A percentile compares a stretch with the other conserved stretches of the same genome.
These are phyloP conservation scores for Nicotiana benthamiana DNA, from an alignment of 257 asterid genomes.

Conservation along the genomic window DNA sequence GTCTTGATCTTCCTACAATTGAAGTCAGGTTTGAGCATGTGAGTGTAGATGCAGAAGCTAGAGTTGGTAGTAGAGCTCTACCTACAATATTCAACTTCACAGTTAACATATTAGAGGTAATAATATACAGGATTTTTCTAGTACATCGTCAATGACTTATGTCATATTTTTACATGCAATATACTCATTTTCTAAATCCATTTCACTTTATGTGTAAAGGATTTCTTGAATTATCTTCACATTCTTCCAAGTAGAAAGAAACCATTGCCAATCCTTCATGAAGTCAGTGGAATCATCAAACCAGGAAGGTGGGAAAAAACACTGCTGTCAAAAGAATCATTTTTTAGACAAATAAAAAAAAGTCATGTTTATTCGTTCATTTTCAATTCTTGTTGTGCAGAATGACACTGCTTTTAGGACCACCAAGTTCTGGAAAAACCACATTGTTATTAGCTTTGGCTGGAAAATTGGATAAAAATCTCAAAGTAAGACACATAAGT, in stretches of 20 bases:
- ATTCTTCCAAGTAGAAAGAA: constrained; percentile 62
- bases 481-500: constrained; percentile 39
- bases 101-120: constrained; percentile 71
- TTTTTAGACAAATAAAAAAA: background rate
- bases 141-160: background rate
- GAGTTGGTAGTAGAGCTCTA: constrained; percentile 76
- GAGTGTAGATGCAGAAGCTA: constrained; percentile 71
- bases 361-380: background rate
- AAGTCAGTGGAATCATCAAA: constrained; percentile 66
- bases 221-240: constrained; percentile 45
- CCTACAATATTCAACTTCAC: constrained; percentile 69
- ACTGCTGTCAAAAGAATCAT: background rate
- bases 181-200: background rate
- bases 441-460: constrained; percentile 80
- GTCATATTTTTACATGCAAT: background rate
- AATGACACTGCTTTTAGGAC: constrained; percentile 78
- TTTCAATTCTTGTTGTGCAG: constrained; percentile 29
- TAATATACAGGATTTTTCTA: background rate
- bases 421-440: constrained; percentile 90
- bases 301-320: constrained; percentile 60
- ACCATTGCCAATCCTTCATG: constrained; percentile 67
- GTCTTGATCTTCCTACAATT: constrained; percentile 63
- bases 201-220: constrained; percentile 26
- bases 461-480: constrained; percentile 62
- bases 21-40: constrained; percentile 80